These are phyloP conservation scores for Aspergillus brasiliensis DNA, from an alignment of 2,329 filamentous ascomycete species.

Conservation along the genomic window DNA sequence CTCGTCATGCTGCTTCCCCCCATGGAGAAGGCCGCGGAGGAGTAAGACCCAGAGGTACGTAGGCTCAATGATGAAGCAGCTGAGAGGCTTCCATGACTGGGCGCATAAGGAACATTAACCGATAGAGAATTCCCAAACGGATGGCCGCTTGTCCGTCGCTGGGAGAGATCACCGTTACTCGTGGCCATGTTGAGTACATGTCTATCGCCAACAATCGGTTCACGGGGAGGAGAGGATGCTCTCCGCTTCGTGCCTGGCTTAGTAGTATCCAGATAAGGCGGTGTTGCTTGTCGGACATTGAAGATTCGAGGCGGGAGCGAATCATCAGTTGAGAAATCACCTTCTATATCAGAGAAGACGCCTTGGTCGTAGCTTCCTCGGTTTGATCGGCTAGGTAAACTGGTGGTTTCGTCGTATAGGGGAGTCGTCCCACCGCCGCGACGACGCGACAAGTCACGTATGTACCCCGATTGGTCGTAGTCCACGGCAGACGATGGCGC, in stretches of 20 bases:
- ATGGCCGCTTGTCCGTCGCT: conserved; percentile 56
- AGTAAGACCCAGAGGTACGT: conserved; percentile 61
- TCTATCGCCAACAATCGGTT: conserved; percentile 45
- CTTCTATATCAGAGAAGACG: conserved; percentile 54
- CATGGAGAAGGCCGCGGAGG: conserved; percentile 63
- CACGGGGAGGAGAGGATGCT: conserved; percentile 64
- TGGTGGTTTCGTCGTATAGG: conserved; percentile 53
- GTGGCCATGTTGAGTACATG: conserved; percentile 36
- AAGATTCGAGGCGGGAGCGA: conserved; percentile 37
- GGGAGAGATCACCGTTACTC: conserved; percentile 55
- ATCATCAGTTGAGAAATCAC: conserved; percentile 45
- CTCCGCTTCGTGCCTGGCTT: conserved; percentile 64
- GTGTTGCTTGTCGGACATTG: conserved; percentile 42
- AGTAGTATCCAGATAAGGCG: conserved; percentile 40
- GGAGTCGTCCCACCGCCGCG: conserved; percentile 53
- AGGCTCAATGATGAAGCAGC: conserved; percentile 65
- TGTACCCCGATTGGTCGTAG: conserved; percentile 41
- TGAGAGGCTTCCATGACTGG: conserved; percentile 63
- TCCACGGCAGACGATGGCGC: conserved; percentile 43
- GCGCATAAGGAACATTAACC: conserved; percentile 56
- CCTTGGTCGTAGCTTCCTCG: conserved; percentile 65
- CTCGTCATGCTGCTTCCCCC: conserved; percentile 66
- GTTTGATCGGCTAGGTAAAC: conserved; percentile 55
- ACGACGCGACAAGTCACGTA: conserved; percentile 42
- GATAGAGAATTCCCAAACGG: conserved; percentile 59